These are phyloP conservation scores for Rhizophora mangle DNA, from an alignment of 345 rosid species.

Conservation along the genomic window DNA sequence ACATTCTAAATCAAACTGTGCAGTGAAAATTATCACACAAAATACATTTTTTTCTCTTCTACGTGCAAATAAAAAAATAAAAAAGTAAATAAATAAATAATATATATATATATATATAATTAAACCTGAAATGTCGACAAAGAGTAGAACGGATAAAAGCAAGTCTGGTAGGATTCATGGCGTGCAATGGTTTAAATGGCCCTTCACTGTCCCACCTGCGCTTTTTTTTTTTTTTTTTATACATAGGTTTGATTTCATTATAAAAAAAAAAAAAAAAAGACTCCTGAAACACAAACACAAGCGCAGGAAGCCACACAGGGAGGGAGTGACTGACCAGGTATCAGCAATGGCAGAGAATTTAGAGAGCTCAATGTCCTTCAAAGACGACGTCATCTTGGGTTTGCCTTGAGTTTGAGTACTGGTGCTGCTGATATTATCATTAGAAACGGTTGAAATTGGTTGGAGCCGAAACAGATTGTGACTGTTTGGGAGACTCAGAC, in stretches of 20 bases:
- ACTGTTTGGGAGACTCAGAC: too few relatives aligned
- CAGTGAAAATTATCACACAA: neutral
- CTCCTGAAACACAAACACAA: neutral
- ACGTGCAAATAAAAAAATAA: neutral
- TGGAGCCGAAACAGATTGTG: neutral
- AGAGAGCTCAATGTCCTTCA: constrained; percentile 68
- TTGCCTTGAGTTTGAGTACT: neutral
- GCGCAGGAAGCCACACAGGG: neutral
- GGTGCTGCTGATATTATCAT: neutral
- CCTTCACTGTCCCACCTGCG: constrained; percentile 93
- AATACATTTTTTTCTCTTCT: neutral
- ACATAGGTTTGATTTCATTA: neutral
- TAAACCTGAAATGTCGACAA: constrained; percentile 77
- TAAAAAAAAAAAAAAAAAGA: neutral
- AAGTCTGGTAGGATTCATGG: constrained; percentile 77
- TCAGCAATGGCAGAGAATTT: constrained; percentile 84
- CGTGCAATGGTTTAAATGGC: constrained; percentile 84
- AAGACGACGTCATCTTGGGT: constrained; percentile 32
- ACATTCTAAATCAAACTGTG: too few relatives aligned
- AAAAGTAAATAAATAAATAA: neutral
- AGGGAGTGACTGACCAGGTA: constrained; percentile 45
- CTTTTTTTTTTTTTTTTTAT: too few relatives aligned
- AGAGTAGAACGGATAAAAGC: constrained; percentile 92
- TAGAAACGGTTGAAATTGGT: constrained; percentile 5
- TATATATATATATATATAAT: neutral